Percentiles rank a stretch among this genome's conserved stretches.
These are phyloP conservation scores for Martiniozyma abietophila DNA, from an alignment of 805 yeast genomes.

Conservation along the genomic window DNA sequence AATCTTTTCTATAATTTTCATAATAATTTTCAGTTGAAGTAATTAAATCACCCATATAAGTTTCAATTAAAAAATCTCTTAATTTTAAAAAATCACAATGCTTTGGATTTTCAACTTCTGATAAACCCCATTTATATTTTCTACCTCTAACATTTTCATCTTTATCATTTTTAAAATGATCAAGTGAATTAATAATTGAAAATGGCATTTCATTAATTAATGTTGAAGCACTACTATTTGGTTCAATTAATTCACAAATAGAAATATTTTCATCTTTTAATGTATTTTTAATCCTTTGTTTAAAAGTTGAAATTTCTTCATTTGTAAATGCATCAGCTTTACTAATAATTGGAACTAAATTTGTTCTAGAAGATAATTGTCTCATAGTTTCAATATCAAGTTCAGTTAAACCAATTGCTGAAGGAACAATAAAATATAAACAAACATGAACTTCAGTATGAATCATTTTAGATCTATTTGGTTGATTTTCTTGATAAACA, in stretches of 20 bases:
- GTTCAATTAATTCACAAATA: slow-evolving; percentile 40
- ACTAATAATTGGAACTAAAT: slow-evolving; percentile 72
- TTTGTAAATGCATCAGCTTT: slow-evolving; percentile 69
- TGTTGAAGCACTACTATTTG: slow-evolving; percentile 27
- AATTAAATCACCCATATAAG: slow-evolving; percentile 70
- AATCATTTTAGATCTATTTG: slow-evolving; percentile 38
- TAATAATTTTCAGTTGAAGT: slow-evolving; percentile 70
- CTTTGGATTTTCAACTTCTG: slow-evolving; percentile 67
- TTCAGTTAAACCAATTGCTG: slow-evolving; percentile 49
- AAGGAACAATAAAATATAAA: slow-evolving; percentile 70
- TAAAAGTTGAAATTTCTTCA: slow-evolving; percentile 46
- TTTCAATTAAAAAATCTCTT: slow-evolving; percentile 54
- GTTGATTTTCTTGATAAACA: slow-evolving; percentile 74
- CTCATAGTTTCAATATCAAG: slow-evolving; percentile 69
- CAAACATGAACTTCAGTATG: slow-evolving; percentile 81
- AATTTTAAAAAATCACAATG: slow-evolving; percentile 72
- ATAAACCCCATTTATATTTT: slow-evolving; percentile 76
- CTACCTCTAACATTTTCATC: slow-evolving; percentile 60
- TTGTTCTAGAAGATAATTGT: slow-evolving; percentile 60
- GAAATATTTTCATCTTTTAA: slow-evolving; percentile 47
- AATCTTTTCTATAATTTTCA: slow-evolving; percentile 54
- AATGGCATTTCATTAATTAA: slow-evolving; percentile 50
- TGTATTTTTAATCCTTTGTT: slow-evolving; percentile 40
- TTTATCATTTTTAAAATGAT: slow-evolving; percentile 31
- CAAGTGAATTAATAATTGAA: slow-evolving; percentile 61